Percentiles rank a stretch among this genome's conserved stretches.
These are phyloP conservation scores for Eragrostis nindensis DNA, from an alignment of 176 grass and related monocot species.

Conservation along the genomic window DNA sequence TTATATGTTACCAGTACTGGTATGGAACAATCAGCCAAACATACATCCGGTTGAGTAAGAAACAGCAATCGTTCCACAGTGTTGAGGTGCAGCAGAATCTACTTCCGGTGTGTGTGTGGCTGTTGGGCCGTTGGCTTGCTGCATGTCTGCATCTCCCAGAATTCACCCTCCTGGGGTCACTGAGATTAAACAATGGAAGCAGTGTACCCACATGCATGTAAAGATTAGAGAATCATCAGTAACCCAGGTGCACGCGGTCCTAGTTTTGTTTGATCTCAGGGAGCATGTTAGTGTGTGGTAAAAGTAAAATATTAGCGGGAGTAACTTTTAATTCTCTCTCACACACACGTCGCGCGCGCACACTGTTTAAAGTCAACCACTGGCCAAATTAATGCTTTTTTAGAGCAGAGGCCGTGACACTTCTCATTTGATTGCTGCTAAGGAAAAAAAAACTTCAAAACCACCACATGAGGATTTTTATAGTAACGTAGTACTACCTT, in stretches of 20 bases:
- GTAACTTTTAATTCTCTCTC: background rate
- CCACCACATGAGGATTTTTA: too few species aligned
- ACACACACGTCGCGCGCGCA: too few species aligned
- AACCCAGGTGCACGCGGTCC: slow-evolving; percentile 12
- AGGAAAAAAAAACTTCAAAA: too few species aligned
- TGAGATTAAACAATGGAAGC: background rate
- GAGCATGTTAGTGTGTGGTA: slow-evolving; percentile 11
- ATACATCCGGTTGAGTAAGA: too few species aligned
- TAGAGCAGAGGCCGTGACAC: too few species aligned
- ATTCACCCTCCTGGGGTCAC: background rate
- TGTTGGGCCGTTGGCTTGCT: background rate
- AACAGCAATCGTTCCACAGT: slow-evolving; percentile 6
- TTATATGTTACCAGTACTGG: background rate
- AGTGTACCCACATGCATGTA: background rate
- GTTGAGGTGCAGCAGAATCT: slow-evolving; percentile 18
- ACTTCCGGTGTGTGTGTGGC: background rate
- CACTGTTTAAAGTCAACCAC: too few species aligned
- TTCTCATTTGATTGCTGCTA: too few species aligned
- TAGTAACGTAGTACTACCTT: too few species aligned
- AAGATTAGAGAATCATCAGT: slow-evolving; percentile 11
- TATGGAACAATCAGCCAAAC: slow-evolving; percentile 8
- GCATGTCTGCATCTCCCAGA: background rate
- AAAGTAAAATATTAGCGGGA: background rate
- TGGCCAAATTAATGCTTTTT: too few species aligned
- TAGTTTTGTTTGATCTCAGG: slow-evolving; percentile 35